These are phyloP conservation scores for Citrus mangshanensis DNA, from an alignment of 345 rosid species.

Conservation along the genomic window DNA sequence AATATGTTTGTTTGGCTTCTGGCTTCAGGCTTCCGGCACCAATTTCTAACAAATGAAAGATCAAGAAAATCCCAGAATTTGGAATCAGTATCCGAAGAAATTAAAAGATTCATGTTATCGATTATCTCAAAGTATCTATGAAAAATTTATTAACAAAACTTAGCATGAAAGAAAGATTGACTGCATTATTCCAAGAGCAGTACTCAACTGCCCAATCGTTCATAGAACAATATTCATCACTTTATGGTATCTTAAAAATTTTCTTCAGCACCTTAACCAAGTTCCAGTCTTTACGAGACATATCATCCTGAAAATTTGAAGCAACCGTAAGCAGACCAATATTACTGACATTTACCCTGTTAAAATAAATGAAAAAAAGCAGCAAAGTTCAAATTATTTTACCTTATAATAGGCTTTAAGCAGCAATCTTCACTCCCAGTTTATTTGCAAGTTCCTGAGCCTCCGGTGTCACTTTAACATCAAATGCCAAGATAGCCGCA, in stretches of 20 bases:
- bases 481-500: slow-evolving; percentile 92
- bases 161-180: too few relatives aligned
- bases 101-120: too few relatives aligned
- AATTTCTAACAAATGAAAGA: too few relatives aligned
- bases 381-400: neutral
- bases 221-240: neutral
- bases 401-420: slow-evolving; percentile 78
- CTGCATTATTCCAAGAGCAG: neutral
- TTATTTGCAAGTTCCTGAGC: slow-evolving; percentile 86
- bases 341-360: neutral
- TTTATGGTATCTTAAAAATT: slow-evolving; percentile 61
- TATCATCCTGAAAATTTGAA: slow-evolving; percentile 53
- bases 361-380: too few relatives aligned
- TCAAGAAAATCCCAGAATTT: too few relatives aligned
- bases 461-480: slow-evolving; percentile 87
- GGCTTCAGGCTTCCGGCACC: too few relatives aligned
- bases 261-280: slow-evolving; percentile 68
- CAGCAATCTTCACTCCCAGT: slow-evolving; percentile 87
- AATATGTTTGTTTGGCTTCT: too few relatives aligned
- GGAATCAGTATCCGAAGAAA: too few relatives aligned
- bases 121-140: too few relatives aligned
- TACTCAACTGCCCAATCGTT: neutral
- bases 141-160: too few relatives aligned
- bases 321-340: neutral
- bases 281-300: slow-evolving; percentile 61